Base-by-base conservation (phyloP, 768 basidiomycete genomes). In the Gautieria morchelliformis region DNA sequence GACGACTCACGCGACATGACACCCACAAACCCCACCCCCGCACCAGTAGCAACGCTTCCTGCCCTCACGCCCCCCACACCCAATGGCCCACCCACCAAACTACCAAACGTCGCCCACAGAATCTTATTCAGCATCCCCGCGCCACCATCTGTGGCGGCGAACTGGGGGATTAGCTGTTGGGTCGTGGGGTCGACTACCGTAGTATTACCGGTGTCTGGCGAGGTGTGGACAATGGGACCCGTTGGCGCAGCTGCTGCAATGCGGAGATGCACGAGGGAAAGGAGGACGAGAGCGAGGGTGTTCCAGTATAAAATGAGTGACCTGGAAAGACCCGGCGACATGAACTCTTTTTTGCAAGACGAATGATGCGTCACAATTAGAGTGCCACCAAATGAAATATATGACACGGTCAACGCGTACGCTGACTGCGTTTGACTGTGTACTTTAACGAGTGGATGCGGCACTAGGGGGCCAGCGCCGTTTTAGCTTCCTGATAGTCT, bases 61-160 rank as follows among this genome's bases (percentile, higher is more conserved):
- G 79, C 75, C 27, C 82, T 74, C 49, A 86, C 73, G 40, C 85
- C 85, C 0, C 72, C 78, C 4, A 80, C 52, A 15, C 81, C 69
- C 62, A 87, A 72, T 2, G 82, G 82, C 5, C 69, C 39, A 19
- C 85, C 85, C 52, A 82, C 60, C 10, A 72, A 58, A 56, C 81
- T 72, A 27, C 72, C 74, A 60, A 81, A 83, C 8, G 63, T 70
- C 9, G 84, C 75, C 85, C 85, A 87, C 19, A 85, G 62, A 12
- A 82, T 46, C 1, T 83, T 80, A 22, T 80, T 67, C 2, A 70
- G 57, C 48, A 74, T 71, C 17, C 63, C 58, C 6, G 85, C 84
- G 32, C 77, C 72, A 8, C 83, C 85, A 63, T 87, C 85, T 2
- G 81, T 72, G 3, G 78, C 84, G 5, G 71, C 56, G 0, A 78